Percentiles rank a stretch among this genome's conserved stretches.
Conservation (phyloP, 2,329 filamentous ascomycete genomes). For the Fusarium annulatum region DNA sequence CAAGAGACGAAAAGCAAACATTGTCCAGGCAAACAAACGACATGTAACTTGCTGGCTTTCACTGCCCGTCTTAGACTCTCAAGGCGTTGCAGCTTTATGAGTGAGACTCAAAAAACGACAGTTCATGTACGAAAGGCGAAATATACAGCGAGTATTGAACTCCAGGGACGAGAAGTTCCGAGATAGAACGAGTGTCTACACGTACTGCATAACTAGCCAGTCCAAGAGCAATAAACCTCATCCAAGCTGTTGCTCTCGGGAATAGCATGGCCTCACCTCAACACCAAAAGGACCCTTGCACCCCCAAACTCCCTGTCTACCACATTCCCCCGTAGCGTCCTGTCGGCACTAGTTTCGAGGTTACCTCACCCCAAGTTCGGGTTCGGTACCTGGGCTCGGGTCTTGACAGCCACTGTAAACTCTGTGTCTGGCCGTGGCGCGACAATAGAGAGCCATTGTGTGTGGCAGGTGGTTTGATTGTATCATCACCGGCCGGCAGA, state of each 20-base stretch:
- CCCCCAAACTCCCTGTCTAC: slow-evolving; percentile 38
- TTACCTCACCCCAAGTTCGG: slow-evolving; percentile 21
- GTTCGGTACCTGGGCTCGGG: slow-evolving; percentile 34
- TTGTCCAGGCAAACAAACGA: not conserved
- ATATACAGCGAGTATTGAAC: not conserved
- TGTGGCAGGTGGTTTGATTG: not conserved
- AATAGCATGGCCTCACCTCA: slow-evolving; percentile 13
- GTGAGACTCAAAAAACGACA: not conserved
- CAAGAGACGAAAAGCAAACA: not conserved
- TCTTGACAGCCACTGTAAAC: slow-evolving; percentile 1
- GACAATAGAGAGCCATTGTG: not conserved
- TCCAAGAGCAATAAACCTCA: not conserved
- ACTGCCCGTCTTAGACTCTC: not conserved
- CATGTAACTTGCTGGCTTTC: not conserved
- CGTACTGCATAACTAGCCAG: not conserved
- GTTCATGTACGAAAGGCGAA: not conserved
- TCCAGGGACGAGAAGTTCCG: slow-evolving; percentile 22
- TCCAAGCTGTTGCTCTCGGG: not conserved
- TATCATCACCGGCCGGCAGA: slow-evolving; percentile 22
- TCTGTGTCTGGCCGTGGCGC: not conserved
- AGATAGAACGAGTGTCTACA: not conserved
- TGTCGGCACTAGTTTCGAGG: slow-evolving; percentile 19
- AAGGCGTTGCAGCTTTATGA: not conserved
- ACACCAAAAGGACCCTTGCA: slow-evolving; percentile 33
- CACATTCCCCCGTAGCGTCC: slow-evolving; percentile 35